Evolutionary conservation across 495 filamentous ascomycete species (phyloP).

Genomic region (Trichocladium uniseriatum): DNA sequence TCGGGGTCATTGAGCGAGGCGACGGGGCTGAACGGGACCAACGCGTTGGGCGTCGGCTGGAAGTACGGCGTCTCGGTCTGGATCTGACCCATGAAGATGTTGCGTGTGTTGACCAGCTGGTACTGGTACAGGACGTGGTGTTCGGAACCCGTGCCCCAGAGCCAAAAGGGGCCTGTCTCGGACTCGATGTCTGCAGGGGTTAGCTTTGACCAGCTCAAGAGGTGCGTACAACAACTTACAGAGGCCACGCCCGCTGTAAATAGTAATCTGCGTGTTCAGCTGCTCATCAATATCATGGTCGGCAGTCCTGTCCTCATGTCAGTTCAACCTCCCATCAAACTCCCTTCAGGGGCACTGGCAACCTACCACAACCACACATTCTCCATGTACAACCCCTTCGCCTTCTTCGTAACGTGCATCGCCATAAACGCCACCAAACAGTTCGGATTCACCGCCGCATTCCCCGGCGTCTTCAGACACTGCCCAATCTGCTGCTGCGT

Average conservation of each 20-base stretch:
- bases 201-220: background rate
- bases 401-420: conserved; percentile 63
- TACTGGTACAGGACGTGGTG: conserved; percentile 77
- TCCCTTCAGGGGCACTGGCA: background rate
- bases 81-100: conserved; percentile 65
- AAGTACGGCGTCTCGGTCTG: conserved; percentile 78
- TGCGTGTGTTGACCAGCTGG: conserved; percentile 58
- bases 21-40: conserved; percentile 45
- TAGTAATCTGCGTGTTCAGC: conserved; percentile 54
- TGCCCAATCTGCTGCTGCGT: conserved; percentile 65
- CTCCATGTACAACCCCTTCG: conserved; percentile 64
- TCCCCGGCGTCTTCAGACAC: conserved; percentile 56
- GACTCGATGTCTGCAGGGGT: conserved; percentile 37
- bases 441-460: conserved; percentile 37
- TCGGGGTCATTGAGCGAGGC: conserved; percentile 48
- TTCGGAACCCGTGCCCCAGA: conserved; percentile 65
- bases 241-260: conserved; percentile 62
- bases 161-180: conserved; percentile 45
- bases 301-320: conserved; percentile 59
- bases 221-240: conserved; percentile 16
- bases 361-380: conserved; percentile 80
- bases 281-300: conserved; percentile 82
- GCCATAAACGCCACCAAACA: conserved; percentile 74
- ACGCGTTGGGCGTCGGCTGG: conserved; percentile 55
- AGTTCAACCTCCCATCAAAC: conserved; percentile 54